Percentiles rank a stretch among this genome's conserved stretches.
Evolutionary conservation across 208 protist genomes (phyloP).

Genomic region (Vickermania ingenoplastis): DNA sequence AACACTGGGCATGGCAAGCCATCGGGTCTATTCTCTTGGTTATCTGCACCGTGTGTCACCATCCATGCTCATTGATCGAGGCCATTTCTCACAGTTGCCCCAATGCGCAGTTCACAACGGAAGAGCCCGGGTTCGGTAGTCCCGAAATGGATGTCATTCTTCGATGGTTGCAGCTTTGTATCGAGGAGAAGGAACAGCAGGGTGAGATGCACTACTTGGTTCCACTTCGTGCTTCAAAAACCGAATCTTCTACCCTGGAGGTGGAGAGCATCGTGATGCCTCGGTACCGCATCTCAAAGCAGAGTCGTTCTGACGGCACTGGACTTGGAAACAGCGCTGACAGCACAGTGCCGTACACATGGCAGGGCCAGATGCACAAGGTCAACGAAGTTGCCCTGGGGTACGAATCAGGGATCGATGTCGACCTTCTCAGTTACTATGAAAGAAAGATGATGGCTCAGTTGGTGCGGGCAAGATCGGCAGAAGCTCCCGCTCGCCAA

Average conservation of each 20-base stretch:
- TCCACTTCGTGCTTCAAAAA: constrained; percentile 13
- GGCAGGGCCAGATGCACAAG: not conserved
- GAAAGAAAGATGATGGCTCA: constrained; percentile 48
- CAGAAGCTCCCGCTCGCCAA: not conserved
- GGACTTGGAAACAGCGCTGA: not conserved
- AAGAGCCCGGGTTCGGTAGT: constrained; percentile 1
- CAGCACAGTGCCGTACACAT: not conserved
- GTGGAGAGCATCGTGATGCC: constrained; percentile 3
- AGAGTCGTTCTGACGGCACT: not conserved
- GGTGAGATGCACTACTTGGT: constrained; percentile 17
- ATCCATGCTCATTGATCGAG: constrained; percentile 38
- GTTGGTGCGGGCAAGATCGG: constrained; percentile 3
- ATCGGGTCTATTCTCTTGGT: constrained; percentile 41
- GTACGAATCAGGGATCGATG: constrained; percentile 17
- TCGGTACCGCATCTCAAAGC: not conserved
- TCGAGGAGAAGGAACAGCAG: constrained; percentile 23
- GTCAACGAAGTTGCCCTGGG: not conserved
- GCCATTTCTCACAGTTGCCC: constrained; percentile 19
- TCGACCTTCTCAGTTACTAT: constrained; percentile 48
- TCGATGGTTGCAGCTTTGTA: constrained; percentile 25
- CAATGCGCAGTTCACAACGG: constrained; percentile 11
- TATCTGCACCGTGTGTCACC: constrained; percentile 33
- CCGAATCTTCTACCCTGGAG: not conserved
- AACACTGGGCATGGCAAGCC: constrained; percentile 66
- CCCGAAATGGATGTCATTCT: constrained; percentile 24